Evolutionary conservation across 495 filamentous ascomycete species (phyloP).

Genomic region (Aspergillus haitiensis): DNA sequence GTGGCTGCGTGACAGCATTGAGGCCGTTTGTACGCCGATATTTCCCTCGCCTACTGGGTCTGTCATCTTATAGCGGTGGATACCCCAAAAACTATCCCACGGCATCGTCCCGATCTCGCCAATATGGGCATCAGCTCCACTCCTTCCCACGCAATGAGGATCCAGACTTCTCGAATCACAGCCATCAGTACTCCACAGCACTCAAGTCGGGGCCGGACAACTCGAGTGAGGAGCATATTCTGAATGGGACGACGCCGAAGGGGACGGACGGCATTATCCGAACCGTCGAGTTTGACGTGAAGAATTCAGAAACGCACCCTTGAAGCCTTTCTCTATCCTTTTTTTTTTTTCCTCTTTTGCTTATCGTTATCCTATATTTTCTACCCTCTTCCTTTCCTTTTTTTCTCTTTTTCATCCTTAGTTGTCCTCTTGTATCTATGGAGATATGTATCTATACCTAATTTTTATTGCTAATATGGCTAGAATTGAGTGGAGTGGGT

Average conservation of each 20-base stretch:
- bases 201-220: constrained; percentile 23
- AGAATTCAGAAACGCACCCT: constrained; percentile 19
- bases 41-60: constrained; percentile 36
- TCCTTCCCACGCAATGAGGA: constrained; percentile 27
- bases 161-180: constrained; percentile 26
- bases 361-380: too few species aligned
- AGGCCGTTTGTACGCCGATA: constrained; percentile 37
- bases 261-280: constrained; percentile 31
- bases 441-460: too few species aligned
- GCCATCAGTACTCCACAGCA: constrained; percentile 14
- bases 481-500: too few species aligned
- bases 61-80: constrained; percentile 22
- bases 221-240: constrained; percentile 34
- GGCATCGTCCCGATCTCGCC: constrained; percentile 23
- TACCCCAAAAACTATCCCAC: constrained; percentile 7
- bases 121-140: constrained; percentile 28
- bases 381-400: too few species aligned
- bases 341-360: too few species aligned
- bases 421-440: too few species aligned
- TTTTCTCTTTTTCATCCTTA: too few species aligned
- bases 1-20: constrained; percentile 38
- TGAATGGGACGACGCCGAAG: constrained; percentile 12
- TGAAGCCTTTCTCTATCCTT: not conserved
- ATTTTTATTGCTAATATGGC: too few species aligned
- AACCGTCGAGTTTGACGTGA: constrained; percentile 37